Evolutionary conservation across 2,329 filamentous ascomycete genomes (phyloP).

Genomic region (Aspergillus quadrilineatus): DNA sequence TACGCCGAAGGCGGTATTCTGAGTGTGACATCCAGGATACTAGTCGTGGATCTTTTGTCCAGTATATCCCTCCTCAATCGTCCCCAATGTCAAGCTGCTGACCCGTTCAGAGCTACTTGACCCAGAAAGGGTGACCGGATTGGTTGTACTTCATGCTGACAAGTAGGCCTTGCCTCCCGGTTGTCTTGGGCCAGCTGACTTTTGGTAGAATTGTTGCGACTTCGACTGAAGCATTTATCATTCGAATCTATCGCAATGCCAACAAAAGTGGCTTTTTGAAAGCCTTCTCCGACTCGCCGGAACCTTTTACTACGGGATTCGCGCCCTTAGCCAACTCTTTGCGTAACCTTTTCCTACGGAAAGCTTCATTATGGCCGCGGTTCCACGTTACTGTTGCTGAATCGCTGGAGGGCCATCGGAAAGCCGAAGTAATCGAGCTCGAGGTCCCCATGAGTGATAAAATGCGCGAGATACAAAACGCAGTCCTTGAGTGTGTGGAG

Average conservation of each 20-base stretch:
- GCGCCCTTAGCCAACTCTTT: constrained; percentile 86
- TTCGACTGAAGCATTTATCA: constrained; percentile 89
- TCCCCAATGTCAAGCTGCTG: not conserved
- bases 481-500: constrained; percentile 93
- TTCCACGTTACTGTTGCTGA: constrained; percentile 90
- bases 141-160: constrained; percentile 87
- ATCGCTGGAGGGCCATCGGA: constrained; percentile 84
- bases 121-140: constrained; percentile 79
- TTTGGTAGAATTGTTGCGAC: constrained; percentile 69
- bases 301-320: constrained; percentile 86
- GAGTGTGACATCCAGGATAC: constrained; percentile 91
- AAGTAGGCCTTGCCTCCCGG: constrained; percentile 36
- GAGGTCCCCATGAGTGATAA: constrained; percentile 93
- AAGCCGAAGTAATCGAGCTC: constrained; percentile 94
- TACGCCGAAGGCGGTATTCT: constrained; percentile 88
- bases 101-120: constrained; percentile 60
- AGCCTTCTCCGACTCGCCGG: constrained; percentile 90
- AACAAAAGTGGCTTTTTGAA: constrained; percentile 94
- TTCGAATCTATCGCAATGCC: constrained; percentile 88
- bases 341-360: constrained; percentile 85
- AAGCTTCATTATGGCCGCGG: constrained; percentile 85
- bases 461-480: constrained; percentile 91
- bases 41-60: constrained; percentile 92
- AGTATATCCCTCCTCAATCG: constrained; percentile 33
- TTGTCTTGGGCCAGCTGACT: constrained; percentile 14